A percentile compares a stretch with the other conserved stretches of the same genome.
phyloP scores from a whole-genome alignment of 495 filamentous ascomycete genomes.

The Aspergillus conjunctus region DNA sequence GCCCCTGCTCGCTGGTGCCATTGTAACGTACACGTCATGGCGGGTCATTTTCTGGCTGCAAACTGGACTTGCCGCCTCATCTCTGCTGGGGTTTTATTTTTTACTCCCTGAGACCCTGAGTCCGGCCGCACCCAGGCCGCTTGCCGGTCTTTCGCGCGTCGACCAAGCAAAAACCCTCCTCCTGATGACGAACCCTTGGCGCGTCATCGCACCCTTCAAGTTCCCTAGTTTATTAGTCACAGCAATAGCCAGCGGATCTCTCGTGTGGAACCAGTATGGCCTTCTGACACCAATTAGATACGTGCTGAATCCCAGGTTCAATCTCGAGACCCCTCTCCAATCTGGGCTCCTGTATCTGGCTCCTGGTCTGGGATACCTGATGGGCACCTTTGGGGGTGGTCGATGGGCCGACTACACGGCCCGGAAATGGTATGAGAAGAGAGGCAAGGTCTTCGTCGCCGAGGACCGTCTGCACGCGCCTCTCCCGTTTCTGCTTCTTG shows the following conservation, averaged over 20 bases:
- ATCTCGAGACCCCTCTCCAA: constrained; percentile 65
- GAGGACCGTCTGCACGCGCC: constrained; percentile 70
- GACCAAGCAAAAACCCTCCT: constrained; percentile 7
- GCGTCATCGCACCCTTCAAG: constrained; percentile 37
- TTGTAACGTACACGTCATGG: constrained; percentile 26
- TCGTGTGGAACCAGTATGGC: constrained; percentile 75
- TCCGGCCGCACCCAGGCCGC: constrained; percentile 4
- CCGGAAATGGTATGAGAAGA: constrained; percentile 61
- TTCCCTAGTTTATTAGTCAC: constrained; percentile 69
- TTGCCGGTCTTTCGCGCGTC: constrained; percentile 2
- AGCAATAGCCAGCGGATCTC: constrained; percentile 58
- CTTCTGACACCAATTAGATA: constrained; percentile 75
- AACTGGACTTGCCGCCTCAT: constrained; percentile 14
- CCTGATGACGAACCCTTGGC: constrained; percentile 18
- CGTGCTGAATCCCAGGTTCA: constrained; percentile 71
- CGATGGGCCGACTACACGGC: constrained; percentile 69
- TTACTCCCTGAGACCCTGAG: constrained; percentile 18
- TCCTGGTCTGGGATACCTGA: constrained; percentile 68
- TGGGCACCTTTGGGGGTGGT: constrained; percentile 71
- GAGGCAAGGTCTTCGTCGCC: constrained; percentile 59
- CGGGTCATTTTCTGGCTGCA: constrained; percentile 23
- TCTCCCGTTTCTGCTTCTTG: constrained; percentile 58
- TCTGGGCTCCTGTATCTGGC: constrained; percentile 74
- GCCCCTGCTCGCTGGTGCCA: constrained; percentile 18
- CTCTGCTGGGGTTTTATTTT: constrained; percentile 7